Conservation (phyloP, 164 flowering plant genomes). For the Dillenia turbinata region DNA sequence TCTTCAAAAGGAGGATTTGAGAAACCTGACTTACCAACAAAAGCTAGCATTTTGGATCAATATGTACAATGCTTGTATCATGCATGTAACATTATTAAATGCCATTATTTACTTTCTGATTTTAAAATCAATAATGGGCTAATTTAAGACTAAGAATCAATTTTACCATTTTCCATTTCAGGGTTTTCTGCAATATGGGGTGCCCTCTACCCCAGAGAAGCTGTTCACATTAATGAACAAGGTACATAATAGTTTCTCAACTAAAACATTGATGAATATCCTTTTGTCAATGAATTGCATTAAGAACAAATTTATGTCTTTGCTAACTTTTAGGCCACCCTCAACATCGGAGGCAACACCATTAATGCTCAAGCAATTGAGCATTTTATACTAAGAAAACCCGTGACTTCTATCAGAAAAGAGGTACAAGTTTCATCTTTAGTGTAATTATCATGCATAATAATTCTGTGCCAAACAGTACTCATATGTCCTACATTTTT, state of each 20-base stretch:
- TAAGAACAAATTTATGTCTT: no score
- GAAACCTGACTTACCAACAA: constrained; percentile 54
- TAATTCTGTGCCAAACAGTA: no score
- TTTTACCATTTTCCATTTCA: constrained; percentile 21
- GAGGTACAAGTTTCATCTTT: constrained; percentile 22
- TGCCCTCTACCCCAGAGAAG: constrained; percentile 62
- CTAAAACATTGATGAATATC: no score
- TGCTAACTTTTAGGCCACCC: constrained; percentile 47
- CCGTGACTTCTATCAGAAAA: constrained; percentile 22
- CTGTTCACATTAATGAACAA: constrained; percentile 57
- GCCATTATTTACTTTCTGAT: not conserved
- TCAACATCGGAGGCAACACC: constrained; percentile 74
- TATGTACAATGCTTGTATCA: constrained; percentile 95
- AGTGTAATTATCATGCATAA: no score
- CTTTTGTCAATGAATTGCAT: no score
- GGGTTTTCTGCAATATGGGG: constrained; percentile 85
- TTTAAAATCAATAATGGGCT: no score
- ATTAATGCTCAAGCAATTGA: constrained; percentile 81
- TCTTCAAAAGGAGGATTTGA: constrained; percentile 67
- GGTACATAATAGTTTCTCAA: constrained; percentile 29
- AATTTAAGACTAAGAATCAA: not conserved
- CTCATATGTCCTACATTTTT: no score
- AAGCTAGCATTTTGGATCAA: constrained; percentile 98
- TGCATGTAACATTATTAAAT: constrained; percentile 60
- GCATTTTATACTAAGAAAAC: constrained; percentile 62